phyloP scores from a whole-genome alignment of 257 asterid species.

The Agastache rugosa region DNA sequence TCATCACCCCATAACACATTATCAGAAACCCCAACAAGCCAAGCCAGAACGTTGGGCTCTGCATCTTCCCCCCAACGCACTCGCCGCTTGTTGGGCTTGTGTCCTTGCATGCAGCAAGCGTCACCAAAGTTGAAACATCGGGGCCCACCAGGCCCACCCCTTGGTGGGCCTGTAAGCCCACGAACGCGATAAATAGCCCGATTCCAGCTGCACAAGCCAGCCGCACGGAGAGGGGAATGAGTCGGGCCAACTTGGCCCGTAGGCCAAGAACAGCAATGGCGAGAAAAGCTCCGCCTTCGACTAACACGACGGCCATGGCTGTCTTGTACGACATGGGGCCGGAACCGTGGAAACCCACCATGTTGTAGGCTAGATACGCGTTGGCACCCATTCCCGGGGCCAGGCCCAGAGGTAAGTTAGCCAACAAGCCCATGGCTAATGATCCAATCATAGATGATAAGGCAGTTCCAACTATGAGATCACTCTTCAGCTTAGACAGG shows the following conservation, averaged over 20 bases:
- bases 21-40: conserved; percentile 62
- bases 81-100: conserved; percentile 53
- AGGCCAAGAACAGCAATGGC: conserved; percentile 70
- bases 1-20: conserved; percentile 70
- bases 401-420: conserved; percentile 73
- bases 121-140: conserved; percentile 56
- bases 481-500: conserved; percentile 58
- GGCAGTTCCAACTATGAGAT: conserved; percentile 69
- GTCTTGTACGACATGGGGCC: conserved; percentile 63
- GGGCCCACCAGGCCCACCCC: conserved; percentile 80
- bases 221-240: conserved; percentile 62
- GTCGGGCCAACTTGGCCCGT: conserved; percentile 67
- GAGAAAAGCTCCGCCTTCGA: conserved; percentile 72
- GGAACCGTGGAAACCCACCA: conserved; percentile 82
- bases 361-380: conserved; percentile 66
- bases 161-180: conserved; percentile 68
- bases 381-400: conserved; percentile 90
- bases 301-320: conserved; percentile 67
- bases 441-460: conserved; percentile 75
- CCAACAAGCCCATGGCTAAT: conserved; percentile 73
- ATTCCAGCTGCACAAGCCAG: conserved; percentile 71
- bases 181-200: conserved; percentile 76
- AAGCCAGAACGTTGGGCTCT: conserved; percentile 79
- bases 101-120: conserved; percentile 54
- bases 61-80: conserved; percentile 68